Percentiles rank a stretch among this genome's conserved stretches.
Evolutionary conservation across 345 rosid species (phyloP).

Genomic region (Alliaria petiolata): DNA sequence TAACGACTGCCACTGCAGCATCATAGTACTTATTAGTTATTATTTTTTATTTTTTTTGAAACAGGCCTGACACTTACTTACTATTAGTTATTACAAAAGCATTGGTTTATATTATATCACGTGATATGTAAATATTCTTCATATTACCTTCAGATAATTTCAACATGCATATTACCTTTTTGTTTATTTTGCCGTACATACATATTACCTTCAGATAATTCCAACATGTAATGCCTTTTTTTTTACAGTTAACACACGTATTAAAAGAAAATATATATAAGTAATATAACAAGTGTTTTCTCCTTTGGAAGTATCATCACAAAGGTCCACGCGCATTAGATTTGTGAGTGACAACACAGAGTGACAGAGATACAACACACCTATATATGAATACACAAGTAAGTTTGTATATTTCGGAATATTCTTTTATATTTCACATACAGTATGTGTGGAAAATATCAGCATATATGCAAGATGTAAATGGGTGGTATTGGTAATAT

Average conservation of each 20-base stretch:
- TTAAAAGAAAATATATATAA: neutral
- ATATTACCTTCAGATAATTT: neutral
- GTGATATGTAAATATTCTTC: neutral
- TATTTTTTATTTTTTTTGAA: too few relatives aligned
- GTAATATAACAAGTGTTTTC: neutral
- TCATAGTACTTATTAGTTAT: too few relatives aligned
- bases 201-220: neutral
- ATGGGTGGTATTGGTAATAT: neutral
- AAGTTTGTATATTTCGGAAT: neutral
- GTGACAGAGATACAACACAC: slow-evolving; percentile 6
- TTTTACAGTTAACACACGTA: neutral
- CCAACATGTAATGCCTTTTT: slow-evolving; percentile 9
- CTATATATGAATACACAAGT: neutral
- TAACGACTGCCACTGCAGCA: neutral
- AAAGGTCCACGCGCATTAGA: slow-evolving; percentile 36
- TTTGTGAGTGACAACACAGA: slow-evolving; percentile 25
- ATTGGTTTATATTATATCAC: neutral
- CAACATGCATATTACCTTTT: neutral
- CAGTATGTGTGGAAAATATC: neutral
- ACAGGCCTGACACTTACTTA: too few relatives aligned
- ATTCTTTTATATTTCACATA: neutral
- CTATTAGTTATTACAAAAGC: neutral
- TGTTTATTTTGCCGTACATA: neutral
- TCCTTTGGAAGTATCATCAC: slow-evolving; percentile 15
- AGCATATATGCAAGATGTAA: neutral